Evolutionary conservation across 192 early-diverging fungal species (phyloP), one percentile per base, ranked within the genome.

Genomic region (Backusella sp.): DNA sequence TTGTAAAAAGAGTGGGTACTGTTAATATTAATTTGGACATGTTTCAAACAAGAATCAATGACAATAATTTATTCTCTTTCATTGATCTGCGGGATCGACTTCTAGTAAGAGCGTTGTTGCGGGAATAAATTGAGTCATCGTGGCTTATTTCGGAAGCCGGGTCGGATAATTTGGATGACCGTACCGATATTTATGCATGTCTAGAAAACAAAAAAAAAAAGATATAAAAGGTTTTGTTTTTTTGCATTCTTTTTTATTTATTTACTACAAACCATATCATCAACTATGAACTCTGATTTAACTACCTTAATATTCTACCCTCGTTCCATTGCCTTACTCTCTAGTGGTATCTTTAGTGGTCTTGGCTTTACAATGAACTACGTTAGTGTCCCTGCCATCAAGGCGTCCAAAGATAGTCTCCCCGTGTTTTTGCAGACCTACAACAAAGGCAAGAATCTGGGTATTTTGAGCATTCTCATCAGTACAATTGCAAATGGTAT

Each of bases 301-400:
- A 12, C 15, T 21, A 71, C 39, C 17, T 71, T 49, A 30, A 49
- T 49, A 15, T 71, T 30, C 15, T 71, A 71, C 28, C 70, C 70
- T 71, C 70, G 70, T 14, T 71, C 70, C 0, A 49, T 71, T 44
- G 70, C 39, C 1, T 19, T 71, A 17, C 30, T 71, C 23, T 46
- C 72, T 14, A 73, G 32, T 39, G 72, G 72, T 21, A 0, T 73
- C n/a, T 73, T 73, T 35, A 52, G 49, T 59, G 72, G 72, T 6
- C 1, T 73, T 36, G 30, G 52, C 4, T 0, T 53, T 14, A 14
- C 52, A 8, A 34, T 73, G 46, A 73, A 73, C 28, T 37, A 21
- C 9, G 52, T 73, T 14, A 36, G 34, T 62, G 72, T 73, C 1
- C 72, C 72, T 4, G 7, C 72, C 30, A 73, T 73, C 28, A 53